Percentiles rank a stretch among this genome's conserved stretches.
Conservation (phyloP, 805 yeast genomes). For the Hanseniaspora clermontiae region DNA sequence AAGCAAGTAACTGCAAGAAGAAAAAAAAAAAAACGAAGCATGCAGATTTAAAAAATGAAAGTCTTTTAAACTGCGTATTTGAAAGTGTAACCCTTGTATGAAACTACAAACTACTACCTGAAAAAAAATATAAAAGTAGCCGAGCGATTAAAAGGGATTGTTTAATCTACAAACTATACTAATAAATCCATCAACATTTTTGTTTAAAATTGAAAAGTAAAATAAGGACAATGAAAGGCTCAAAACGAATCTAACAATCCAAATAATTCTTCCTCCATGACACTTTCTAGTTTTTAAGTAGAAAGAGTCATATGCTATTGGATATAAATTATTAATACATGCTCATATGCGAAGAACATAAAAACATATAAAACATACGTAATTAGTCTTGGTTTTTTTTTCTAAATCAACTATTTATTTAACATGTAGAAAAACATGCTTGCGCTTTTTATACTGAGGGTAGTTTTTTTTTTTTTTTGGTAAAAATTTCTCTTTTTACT, state of each 20-base stretch:
- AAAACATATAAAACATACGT: conserved; percentile 13
- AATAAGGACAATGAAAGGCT: background rate
- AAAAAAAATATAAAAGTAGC: conserved; percentile 22
- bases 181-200: conserved; percentile 1
- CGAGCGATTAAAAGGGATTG: conserved; percentile 32
- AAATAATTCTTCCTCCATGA: background rate
- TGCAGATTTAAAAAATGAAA: too few relatives aligned
- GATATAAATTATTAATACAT: conserved; percentile 4
- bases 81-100: conserved; percentile 29
- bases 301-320: background rate
- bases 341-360: conserved; percentile 12
- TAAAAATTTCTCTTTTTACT: background rate
- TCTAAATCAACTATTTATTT: too few relatives aligned
- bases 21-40: too few relatives aligned
- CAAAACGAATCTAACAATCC: background rate
- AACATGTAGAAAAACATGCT: too few relatives aligned
- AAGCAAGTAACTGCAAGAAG: too few relatives aligned
- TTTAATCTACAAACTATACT: conserved; percentile 19
- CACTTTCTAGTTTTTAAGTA: background rate
- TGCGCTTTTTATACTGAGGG: background rate
- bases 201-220: conserved; percentile 2
- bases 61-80: background rate
- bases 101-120: conserved; percentile 30
- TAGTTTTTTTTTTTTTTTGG: too few relatives aligned
- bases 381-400: conserved; percentile 11